Evolutionary conservation across 2,329 filamentous ascomycete genomes (phyloP).

Genomic region (Podosphaera leucotricha): DNA sequence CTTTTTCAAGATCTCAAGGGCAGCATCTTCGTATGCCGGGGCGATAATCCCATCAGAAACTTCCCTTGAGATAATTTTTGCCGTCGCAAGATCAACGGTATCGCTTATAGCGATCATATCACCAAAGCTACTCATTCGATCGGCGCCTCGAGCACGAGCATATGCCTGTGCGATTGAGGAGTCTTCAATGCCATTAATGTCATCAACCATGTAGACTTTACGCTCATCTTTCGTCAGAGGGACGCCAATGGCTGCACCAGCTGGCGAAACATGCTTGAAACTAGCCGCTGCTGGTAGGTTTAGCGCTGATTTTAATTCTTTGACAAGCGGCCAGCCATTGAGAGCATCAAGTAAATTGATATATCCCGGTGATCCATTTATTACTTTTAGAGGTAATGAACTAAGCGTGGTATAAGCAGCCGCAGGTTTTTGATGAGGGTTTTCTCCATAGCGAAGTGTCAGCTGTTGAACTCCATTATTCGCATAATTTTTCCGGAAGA

Average conservation of each 20-base stretch:
- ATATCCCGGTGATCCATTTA: conserved; percentile 75
- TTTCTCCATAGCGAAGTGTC: conserved; percentile 78
- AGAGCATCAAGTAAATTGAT: conserved; percentile 93
- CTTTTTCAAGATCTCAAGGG: conserved; percentile 78
- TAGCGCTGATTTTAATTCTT: conserved; percentile 79
- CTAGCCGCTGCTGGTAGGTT: conserved; percentile 78
- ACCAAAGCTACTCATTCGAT: conserved; percentile 97
- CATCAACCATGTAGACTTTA: conserved; percentile 96
- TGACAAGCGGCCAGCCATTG: conserved; percentile 91
- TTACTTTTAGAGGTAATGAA: conserved; percentile 79
- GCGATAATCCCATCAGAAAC: conserved; percentile 95
- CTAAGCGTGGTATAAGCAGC: conserved; percentile 54
- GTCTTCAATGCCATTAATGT: conserved; percentile 69
- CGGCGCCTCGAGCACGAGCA: conserved; percentile 78
- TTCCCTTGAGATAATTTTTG: conserved; percentile 93
- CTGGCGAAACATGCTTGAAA: conserved; percentile 98
- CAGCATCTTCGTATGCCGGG: conserved; percentile 62
- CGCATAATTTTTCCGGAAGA: conserved; percentile 95
- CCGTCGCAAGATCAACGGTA: conserved; percentile 73
- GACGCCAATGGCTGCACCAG: conserved; percentile 81
- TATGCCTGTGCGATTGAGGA: conserved; percentile 85
- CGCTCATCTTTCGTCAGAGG: conserved; percentile 69
- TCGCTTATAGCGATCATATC: conserved; percentile 89
- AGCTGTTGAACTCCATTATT: conserved; percentile 63
- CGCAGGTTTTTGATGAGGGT: conserved; percentile 95